These are phyloP conservation scores for Maudiozyma serrabonitensis DNA, from an alignment of 805 yeast genomes.

Conservation along the genomic window DNA sequence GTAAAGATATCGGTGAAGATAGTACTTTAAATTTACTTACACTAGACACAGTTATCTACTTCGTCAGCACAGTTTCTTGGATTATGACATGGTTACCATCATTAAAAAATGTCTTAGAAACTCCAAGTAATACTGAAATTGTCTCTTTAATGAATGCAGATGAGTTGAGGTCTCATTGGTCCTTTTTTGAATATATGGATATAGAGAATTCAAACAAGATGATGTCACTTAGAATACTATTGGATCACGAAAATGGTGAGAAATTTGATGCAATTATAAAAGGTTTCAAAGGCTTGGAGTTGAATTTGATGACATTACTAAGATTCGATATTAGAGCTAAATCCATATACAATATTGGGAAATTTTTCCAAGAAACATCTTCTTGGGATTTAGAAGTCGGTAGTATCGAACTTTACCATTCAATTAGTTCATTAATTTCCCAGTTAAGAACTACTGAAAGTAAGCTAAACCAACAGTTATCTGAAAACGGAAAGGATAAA, in stretches of 20 bases:
- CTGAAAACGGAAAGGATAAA: constrained; percentile 12
- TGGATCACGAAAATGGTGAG: constrained; percentile 11
- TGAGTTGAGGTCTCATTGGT: constrained; percentile 30
- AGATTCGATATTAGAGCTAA: constrained; percentile 26
- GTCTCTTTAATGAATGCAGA: constrained; percentile 18
- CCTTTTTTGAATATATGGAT: constrained; percentile 32
- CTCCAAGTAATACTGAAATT: constrained; percentile 2
- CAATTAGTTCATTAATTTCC: constrained; percentile 20
- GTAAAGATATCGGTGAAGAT: constrained; percentile 30
- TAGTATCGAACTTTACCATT: constrained; percentile 23
- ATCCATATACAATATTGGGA: constrained; percentile 21
- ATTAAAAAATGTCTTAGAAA: constrained; percentile 34
- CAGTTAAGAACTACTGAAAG: constrained; percentile 23
- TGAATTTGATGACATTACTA: constrained; percentile 14
- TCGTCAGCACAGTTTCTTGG: constrained; percentile 49
- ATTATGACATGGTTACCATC: constrained; percentile 50
- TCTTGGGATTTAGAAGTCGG: constrained; percentile 26
- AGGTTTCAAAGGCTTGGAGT: constrained; percentile 13
- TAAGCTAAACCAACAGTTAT: constrained; percentile 16
- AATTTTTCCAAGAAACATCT: constrained; percentile 16
- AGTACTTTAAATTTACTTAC: constrained; percentile 47
- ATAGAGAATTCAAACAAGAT: constrained; percentile 8
- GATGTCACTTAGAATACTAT: constrained; percentile 11
- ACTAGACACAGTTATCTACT: constrained; percentile 41
- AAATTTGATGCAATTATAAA: constrained; percentile 14